A percentile compares a stretch with the other conserved stretches of the same genome.
Conservation (phyloP, 305 asterid species). For the Lippia alba region DNA sequence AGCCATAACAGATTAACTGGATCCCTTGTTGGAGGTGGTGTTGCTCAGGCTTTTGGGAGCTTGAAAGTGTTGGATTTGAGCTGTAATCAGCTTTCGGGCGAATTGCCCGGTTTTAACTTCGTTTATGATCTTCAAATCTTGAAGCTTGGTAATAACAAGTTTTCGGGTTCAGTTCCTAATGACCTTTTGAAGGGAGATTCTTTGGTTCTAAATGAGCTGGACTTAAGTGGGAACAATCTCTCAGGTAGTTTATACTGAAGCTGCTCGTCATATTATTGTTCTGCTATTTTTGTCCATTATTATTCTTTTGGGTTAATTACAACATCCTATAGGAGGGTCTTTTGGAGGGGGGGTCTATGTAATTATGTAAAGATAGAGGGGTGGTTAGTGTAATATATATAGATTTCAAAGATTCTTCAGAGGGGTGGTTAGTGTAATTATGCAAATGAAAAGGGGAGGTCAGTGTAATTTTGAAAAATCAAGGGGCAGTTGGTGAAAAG, state of each 20-base stretch:
- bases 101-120: conserved; percentile 81
- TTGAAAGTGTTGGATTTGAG: conserved; percentile 90
- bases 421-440: background rate
- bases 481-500: too few species aligned
- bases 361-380: background rate
- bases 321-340: too few species aligned
- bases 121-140: conserved; percentile 88
- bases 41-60: conserved; percentile 67
- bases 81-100: conserved; percentile 89
- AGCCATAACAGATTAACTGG: conserved; percentile 78
- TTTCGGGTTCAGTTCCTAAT: conserved; percentile 81
- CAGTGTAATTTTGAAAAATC: too few species aligned
- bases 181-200: conserved; percentile 90
- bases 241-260: conserved; percentile 57
- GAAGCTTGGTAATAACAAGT: conserved; percentile 73
- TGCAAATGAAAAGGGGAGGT: too few species aligned
- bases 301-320: too few species aligned
- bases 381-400: background rate
- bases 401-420: background rate
- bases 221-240: conserved; percentile 88
- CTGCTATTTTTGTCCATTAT: background rate
- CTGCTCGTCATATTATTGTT: conserved; percentile 13
- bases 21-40: conserved; percentile 70
- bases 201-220: conserved; percentile 74
- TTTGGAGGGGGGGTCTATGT: background rate